Percentiles rank a stretch among this genome's conserved stretches.
Evolutionary conservation across 2,329 filamentous ascomycete genomes (phyloP).

Genomic region (Penicillium sp.): DNA sequence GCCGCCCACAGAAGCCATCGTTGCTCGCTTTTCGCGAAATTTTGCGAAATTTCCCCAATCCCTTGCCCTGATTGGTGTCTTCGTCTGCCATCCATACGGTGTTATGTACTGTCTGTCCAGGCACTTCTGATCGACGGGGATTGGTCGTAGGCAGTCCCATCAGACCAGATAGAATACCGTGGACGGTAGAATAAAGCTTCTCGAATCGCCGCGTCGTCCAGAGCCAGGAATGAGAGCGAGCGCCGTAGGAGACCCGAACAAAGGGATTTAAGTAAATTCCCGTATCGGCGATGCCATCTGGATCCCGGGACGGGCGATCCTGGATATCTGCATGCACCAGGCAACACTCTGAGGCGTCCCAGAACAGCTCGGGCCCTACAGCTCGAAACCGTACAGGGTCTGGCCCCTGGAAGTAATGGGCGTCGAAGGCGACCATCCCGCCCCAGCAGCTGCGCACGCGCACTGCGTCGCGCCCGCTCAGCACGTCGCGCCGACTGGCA

Average conservation of each 20-base stretch:
- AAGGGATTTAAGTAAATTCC: constrained; percentile 76
- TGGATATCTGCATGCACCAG: constrained; percentile 58
- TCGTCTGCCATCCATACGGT: constrained; percentile 38
- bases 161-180: constrained; percentile 61
- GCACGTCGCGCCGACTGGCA: constrained; percentile 65
- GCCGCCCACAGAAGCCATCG: constrained; percentile 44
- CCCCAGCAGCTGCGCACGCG: constrained; percentile 77
- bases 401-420: constrained; percentile 47
- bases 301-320: constrained; percentile 56
- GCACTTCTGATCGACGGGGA: constrained; percentile 61
- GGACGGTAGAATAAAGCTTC: constrained; percentile 63
- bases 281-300: constrained; percentile 55
- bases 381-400: constrained; percentile 7
- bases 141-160: constrained; percentile 65
- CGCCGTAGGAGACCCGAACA: constrained; percentile 72
- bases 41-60: constrained; percentile 36
- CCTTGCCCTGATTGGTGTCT: background rate
- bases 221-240: constrained; percentile 61
- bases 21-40: constrained; percentile 37
- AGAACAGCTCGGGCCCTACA: constrained; percentile 62
- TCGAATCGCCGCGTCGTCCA: constrained; percentile 67
- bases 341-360: constrained; percentile 70
- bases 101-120: constrained; percentile 54
- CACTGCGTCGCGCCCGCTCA: constrained; percentile 63
- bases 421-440: constrained; percentile 67